Evolutionary conservation across 805 yeast genomes (phyloP).

Genomic region (Sugiyamaella lignohabitans): DNA sequence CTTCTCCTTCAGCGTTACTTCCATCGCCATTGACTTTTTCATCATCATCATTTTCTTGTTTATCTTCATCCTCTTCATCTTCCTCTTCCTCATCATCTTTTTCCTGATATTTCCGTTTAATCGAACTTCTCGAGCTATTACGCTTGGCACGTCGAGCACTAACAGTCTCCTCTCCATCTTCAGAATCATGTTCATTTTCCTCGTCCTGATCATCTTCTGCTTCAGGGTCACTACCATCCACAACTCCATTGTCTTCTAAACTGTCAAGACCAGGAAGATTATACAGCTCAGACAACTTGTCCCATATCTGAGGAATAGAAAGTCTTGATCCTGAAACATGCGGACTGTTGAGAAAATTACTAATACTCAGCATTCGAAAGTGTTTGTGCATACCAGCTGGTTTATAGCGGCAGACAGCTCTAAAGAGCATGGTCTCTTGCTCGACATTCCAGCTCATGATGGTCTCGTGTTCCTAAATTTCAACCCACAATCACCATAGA

Average conservation of each 20-base stretch:
- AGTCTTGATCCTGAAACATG: conserved; percentile 26
- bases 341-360: conserved; percentile 24
- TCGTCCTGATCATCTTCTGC: not conserved
- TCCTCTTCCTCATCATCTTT: not conserved
- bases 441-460: conserved; percentile 47
- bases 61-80: not conserved
- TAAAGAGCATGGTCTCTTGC: conserved; percentile 56
- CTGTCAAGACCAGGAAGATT: conserved; percentile 53
- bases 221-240: not conserved
- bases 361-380: conserved; percentile 32
- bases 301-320: conserved; percentile 51
- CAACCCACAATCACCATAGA: not conserved
- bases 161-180: not conserved
- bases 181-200: not conserved
- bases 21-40: not conserved
- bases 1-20: not conserved
- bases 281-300: conserved; percentile 46
- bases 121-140: too few species aligned
- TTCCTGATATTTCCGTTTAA: too few species aligned
- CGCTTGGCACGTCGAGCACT: too few species aligned
- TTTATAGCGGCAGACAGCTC: conserved; percentile 56
- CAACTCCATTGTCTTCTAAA: conserved; percentile 32
- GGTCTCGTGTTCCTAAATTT: not conserved
- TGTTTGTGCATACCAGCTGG: conserved; percentile 54
- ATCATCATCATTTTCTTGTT: not conserved